A percentile compares a stretch with the other conserved stretches of the same genome.
Conservation (phyloP, 306 rosid species). For the Pyrus communis region DNA sequence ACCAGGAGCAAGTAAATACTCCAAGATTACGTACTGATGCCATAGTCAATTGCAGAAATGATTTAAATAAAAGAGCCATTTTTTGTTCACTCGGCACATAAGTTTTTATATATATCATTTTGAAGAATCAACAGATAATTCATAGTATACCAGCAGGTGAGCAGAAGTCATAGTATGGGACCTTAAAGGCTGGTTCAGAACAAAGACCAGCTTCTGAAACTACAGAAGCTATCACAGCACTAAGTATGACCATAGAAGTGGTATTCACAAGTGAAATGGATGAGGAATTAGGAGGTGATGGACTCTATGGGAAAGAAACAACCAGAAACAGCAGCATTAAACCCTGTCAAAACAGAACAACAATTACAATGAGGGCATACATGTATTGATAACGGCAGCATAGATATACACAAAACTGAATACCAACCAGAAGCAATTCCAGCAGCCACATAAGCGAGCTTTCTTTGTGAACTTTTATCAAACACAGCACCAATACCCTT, state of each 20-base stretch:
- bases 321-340: conserved; percentile 94
- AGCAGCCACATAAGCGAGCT: conserved; percentile 70
- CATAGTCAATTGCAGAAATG: neutral
- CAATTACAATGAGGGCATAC: neutral
- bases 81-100: neutral
- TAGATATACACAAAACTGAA: neutral
- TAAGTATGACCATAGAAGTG: conserved; percentile 90
- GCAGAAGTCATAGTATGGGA: conserved; percentile 85
- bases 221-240: conserved; percentile 85
- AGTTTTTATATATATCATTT: neutral
- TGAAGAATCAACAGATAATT: neutral
- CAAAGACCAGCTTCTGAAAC: conserved; percentile 86
- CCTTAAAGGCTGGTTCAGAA: conserved; percentile 81
- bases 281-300: conserved; percentile 54
- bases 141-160: conserved; percentile 66
- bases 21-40: neutral
- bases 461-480: conserved; percentile 33
- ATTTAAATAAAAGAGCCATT: neutral
- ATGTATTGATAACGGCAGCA: neutral
- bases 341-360: conserved; percentile 44
- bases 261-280: conserved; percentile 64
- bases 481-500: conserved; percentile 50
- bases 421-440: conserved; percentile 73
- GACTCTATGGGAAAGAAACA: conserved; percentile 90
- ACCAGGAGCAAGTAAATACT: neutral